phyloP scores from a whole-genome alignment of 2,329 filamentous ascomycete genomes.

The Rhynchosporium agropyri region DNA sequence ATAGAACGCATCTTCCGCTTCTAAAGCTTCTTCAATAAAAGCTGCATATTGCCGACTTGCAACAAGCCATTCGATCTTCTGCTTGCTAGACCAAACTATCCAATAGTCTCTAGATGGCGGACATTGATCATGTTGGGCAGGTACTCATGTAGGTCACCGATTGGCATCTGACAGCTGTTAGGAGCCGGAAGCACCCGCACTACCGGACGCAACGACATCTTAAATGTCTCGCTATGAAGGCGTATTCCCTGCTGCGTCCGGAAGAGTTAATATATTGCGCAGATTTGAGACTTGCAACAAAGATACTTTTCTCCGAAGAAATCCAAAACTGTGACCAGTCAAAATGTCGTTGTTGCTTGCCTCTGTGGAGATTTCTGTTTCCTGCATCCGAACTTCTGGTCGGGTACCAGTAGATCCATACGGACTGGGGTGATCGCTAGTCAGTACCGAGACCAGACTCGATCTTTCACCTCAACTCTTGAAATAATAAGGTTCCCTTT shows the following conservation, averaged over 20 bases:
- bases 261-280: slow-evolving; percentile 13
- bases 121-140: not conserved
- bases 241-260: not conserved
- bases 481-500: not conserved
- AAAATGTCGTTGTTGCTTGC: not conserved
- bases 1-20: not conserved
- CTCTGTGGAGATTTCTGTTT: not conserved
- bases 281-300: slow-evolving; percentile 16
- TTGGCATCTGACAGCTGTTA: not conserved
- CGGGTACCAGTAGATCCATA: too few relatives aligned
- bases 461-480: not conserved
- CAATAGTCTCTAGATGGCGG: slow-evolving; percentile 1
- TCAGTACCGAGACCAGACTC: not conserved
- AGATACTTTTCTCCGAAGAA: not conserved
- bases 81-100: not conserved
- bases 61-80: not conserved
- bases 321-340: not conserved
- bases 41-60: slow-evolving; percentile 13
- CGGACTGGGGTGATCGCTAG: too few relatives aligned
- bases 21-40: slow-evolving; percentile 16
- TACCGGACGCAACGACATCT: not conserved
- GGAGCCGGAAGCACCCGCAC: not conserved
- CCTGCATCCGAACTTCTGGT: too few relatives aligned
- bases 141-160: not conserved
- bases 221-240: slow-evolving; percentile 14